A percentile compares a stretch with the other conserved stretches of the same genome.
These are phyloP conservation scores for Solanum medicagineum DNA, from an alignment of 257 asterid genomes.

Conservation along the genomic window DNA sequence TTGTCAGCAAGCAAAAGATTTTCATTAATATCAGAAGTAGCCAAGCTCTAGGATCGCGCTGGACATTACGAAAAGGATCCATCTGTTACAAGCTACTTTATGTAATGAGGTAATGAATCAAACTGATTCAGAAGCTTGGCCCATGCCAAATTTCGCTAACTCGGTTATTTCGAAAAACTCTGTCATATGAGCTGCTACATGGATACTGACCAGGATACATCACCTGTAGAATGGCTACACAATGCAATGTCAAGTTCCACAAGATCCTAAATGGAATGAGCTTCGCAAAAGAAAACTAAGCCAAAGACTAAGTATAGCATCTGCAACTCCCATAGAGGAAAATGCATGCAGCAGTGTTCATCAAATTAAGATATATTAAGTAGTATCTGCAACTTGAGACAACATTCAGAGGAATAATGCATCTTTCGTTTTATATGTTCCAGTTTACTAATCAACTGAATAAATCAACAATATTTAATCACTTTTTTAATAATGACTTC, in stretches of 20 bases:
- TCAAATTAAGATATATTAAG: neutral
- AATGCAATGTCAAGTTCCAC: neutral
- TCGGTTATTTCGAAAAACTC: neutral
- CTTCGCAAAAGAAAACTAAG: neutral
- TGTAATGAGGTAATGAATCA: neutral
- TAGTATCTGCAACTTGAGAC: neutral
- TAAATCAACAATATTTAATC: neutral
- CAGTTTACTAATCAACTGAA: neutral
- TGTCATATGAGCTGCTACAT: neutral
- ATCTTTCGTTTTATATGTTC: neutral
- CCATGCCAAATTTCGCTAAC: neutral
- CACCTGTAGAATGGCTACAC: neutral
- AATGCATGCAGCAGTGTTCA: neutral
- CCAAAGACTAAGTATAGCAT: neutral
- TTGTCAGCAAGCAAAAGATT: neutral
- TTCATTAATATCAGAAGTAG: neutral
- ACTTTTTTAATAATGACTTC: neutral
- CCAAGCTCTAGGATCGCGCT: neutral
- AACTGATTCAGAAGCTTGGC: neutral
- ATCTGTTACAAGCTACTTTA: neutral
- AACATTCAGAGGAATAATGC: neutral
- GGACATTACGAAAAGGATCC: neutral
- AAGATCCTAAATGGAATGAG: neutral
- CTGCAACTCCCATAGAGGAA: neutral
- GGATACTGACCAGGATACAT: neutral